Base-by-base conservation (phyloP, 2,329 filamentous ascomycete genomes). In the Venturia carpophila region DNA sequence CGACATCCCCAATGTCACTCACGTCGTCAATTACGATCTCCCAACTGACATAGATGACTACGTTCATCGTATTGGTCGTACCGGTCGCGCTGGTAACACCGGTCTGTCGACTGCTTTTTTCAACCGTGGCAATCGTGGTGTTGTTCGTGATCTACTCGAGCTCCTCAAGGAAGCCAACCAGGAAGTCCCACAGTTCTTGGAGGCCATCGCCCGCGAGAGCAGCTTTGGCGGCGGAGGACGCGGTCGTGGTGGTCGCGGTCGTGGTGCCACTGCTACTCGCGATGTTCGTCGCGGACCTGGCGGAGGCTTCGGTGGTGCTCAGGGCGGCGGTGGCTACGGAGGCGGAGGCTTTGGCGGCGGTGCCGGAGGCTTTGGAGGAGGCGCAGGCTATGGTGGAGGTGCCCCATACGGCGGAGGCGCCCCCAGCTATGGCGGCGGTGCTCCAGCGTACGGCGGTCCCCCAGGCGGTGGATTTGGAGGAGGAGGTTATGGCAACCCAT, bases 21-120 rank as follows among this genome's bases (percentile, higher is more conserved):
- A 99, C 79, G 94, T 99, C 61, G 87, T 99, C 84, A 99, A 99
- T 83, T 99, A 99, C 78, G 94, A 99, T 77, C 85, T 99, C n/a
- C 94, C 94, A 62, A 97, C 92, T 65, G 94, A 97, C 74, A 96
- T 97, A 73, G 94, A 97, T 73, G 94, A 97, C 79, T 99, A 99
- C 72, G 94, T 99, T 66, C 94, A 99, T 80, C 91, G 94, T 77
- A 99, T 99, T 74, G 94, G 94, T 88, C 94, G 94, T 93, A 99
- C 94, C 69, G 94, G 94, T 75, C 94, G 94, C 91, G 94, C 94
- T 70, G 94, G 94, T 78, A 99, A 99, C 84, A 97, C 93, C 73
- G 94, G 94, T 88, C 88, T 96, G 71, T 91, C 94, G 6, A 99
- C 94, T 71, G 94, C 94, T 66, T 99, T 99, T 85, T 97, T 99